Percentiles rank a stretch among this genome's conserved stretches.
Conservation (phyloP, 768 basidiomycete genomes). For the Collybiopsis luxurians region DNA sequence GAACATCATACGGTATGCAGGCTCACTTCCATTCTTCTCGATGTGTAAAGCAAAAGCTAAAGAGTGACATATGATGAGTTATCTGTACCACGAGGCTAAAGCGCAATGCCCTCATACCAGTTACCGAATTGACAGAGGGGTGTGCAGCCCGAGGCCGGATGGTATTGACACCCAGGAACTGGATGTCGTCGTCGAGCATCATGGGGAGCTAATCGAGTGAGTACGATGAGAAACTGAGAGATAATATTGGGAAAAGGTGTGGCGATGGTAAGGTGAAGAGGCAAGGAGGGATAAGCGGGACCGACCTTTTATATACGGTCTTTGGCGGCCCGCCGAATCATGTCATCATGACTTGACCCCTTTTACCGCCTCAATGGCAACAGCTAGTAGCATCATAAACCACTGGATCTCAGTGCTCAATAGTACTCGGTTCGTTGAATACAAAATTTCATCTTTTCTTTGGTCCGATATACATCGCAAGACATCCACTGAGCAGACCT, state of each 20-base stretch:
- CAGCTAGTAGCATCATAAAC: too few relatives aligned
- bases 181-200: conserved; percentile 57
- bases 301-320: too few relatives aligned
- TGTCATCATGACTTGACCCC: too few relatives aligned
- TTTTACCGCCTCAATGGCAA: too few relatives aligned
- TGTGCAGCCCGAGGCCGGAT: conserved; percentile 20
- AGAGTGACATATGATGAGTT: conserved; percentile 14
- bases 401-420: too few relatives aligned
- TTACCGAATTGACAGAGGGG: conserved; percentile 31
- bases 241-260: not conserved
- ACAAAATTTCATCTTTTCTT: too few relatives aligned
- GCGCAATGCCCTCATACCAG: conserved; percentile 40
- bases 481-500: too few relatives aligned
- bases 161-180: conserved; percentile 50
- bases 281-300: too few relatives aligned
- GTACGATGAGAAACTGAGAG: not conserved
- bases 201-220: not conserved
- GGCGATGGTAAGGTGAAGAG: not conserved
- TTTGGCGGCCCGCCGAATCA: too few relatives aligned
- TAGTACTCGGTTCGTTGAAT: too few relatives aligned
- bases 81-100: conserved; percentile 10
- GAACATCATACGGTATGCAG: conserved; percentile 49
- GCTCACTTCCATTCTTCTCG: conserved; percentile 46
- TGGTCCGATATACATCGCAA: too few relatives aligned
- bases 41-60: conserved; percentile 61